Percentiles rank a stretch among this genome's conserved stretches.
Evolutionary conservation across 2,329 filamentous ascomycete genomes (phyloP).

Genomic region (Trichoderma breve): DNA sequence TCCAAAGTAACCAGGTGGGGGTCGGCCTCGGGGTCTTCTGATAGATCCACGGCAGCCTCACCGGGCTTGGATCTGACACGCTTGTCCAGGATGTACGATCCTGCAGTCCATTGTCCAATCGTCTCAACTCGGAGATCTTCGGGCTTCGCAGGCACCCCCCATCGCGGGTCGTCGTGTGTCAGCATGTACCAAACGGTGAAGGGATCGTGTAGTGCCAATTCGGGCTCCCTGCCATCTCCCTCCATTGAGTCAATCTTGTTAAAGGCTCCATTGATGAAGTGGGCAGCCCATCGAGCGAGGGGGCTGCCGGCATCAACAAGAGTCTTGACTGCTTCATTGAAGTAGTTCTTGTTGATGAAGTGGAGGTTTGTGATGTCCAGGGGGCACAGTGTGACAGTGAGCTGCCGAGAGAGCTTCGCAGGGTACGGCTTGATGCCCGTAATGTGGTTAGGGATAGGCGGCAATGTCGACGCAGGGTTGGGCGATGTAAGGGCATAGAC

Average conservation of each 20-base stretch:
- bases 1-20: conserved; percentile 41
- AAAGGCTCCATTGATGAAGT: conserved; percentile 71
- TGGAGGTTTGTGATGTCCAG: conserved; percentile 76
- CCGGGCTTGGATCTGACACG: conserved; percentile 57
- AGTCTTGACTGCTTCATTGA: conserved; percentile 54
- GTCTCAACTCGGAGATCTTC: conserved; percentile 92
- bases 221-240: conserved; percentile 55
- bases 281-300: conserved; percentile 68
- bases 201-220: conserved; percentile 72
- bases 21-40: conserved; percentile 42
- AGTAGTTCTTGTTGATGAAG: conserved; percentile 59
- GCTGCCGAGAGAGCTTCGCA: conserved; percentile 55
- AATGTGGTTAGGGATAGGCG: conserved; percentile 56
- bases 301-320: conserved; percentile 64
- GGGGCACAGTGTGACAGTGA: conserved; percentile 70
- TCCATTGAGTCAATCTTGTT: conserved; percentile 64
- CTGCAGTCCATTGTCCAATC: conserved; percentile 87
- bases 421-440: conserved; percentile 62
- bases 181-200: conserved; percentile 77
- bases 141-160: conserved; percentile 55
- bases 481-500: conserved; percentile 75
- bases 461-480: conserved; percentile 75
- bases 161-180: conserved; percentile 55
- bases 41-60: conserved; percentile 40
- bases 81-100: conserved; percentile 83